phyloP scores from a whole-genome alignment of 2,329 filamentous ascomycete genomes.

The Allantophomopsis lycopodina region DNA sequence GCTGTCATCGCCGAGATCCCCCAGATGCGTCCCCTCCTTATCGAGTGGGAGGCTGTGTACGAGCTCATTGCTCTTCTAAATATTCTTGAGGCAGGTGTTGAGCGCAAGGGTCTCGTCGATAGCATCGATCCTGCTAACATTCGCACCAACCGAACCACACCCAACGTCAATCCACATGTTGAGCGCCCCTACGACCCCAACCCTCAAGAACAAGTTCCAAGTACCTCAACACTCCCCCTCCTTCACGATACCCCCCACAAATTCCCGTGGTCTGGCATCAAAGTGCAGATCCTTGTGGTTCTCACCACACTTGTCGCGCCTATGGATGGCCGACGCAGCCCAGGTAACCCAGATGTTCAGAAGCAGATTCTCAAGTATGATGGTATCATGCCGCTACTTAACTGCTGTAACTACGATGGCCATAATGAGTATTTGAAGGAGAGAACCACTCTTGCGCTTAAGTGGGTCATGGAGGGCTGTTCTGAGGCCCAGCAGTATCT shows the following conservation, averaged over 20 bases:
- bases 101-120: slow-evolving; percentile 59
- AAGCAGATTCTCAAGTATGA: slow-evolving; percentile 75
- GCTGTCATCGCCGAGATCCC: slow-evolving; percentile 77
- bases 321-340: slow-evolving; percentile 43
- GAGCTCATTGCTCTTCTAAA: slow-evolving; percentile 80
- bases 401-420: slow-evolving; percentile 83
- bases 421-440: slow-evolving; percentile 92
- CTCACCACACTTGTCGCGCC: slow-evolving; percentile 84
- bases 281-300: slow-evolving; percentile 84
- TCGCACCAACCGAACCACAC: background rate
- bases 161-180: slow-evolving; percentile 25
- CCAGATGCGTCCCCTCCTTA: slow-evolving; percentile 70
- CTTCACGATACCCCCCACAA: slow-evolving; percentile 51
- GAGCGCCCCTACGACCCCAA: slow-evolving; percentile 50
- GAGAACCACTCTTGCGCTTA: slow-evolving; percentile 77
- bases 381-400: slow-evolving; percentile 76
- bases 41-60: slow-evolving; percentile 84
- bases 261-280: slow-evolving; percentile 62
- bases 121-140: slow-evolving; percentile 20
- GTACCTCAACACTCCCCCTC: slow-evolving; percentile 27
- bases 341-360: slow-evolving; percentile 64
- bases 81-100: slow-evolving; percentile 76
- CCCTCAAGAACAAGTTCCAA: slow-evolving; percentile 21
- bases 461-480: slow-evolving; percentile 66
- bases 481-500: slow-evolving; percentile 61